Conservation (phyloP, 805 yeast genomes). For the Teunomyces pallodes region DNA sequence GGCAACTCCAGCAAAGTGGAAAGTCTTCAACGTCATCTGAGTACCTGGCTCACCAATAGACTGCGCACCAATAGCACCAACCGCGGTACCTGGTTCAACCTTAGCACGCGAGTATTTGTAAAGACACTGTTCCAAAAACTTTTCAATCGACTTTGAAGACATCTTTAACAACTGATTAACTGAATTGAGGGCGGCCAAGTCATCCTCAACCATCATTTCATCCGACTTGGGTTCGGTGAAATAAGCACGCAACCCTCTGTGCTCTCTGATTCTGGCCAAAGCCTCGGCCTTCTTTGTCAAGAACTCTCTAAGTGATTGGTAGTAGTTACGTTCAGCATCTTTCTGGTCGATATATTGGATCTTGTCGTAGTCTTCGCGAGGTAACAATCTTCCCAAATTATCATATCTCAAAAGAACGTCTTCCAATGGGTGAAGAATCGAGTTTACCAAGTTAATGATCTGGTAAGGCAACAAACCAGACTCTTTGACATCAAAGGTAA, state of each 20-base stretch:
- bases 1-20: conserved; percentile 99
- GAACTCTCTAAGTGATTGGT: conserved; percentile 69
- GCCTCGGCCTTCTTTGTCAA: conserved; percentile 53
- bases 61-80: conserved; percentile 99
- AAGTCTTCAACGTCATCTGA: conserved; percentile 88
- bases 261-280: conserved; percentile 56
- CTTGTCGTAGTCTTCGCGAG: conserved; percentile 42
- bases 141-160: conserved; percentile 54
- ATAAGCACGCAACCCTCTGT: conserved; percentile 48
- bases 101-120: conserved; percentile 81
- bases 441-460: conserved; percentile 53
- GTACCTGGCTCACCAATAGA: conserved; percentile 99
- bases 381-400: conserved; percentile 59
- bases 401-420: conserved; percentile 62
- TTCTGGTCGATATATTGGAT: conserved; percentile 74
- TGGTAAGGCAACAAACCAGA: conserved; percentile 67
- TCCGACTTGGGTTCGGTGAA: conserved; percentile 32
- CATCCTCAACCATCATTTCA: conserved; percentile 37
- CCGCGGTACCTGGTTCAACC: conserved; percentile 99
- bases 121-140: conserved; percentile 74
- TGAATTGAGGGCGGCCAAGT: conserved; percentile 31
- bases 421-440: conserved; percentile 61
- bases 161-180: conserved; percentile 68
- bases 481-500: conserved; percentile 60
- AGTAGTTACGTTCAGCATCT: conserved; percentile 86